Evolutionary conservation across 2,329 filamentous ascomycete species (phyloP), one percentile per base, ranked within the genome.

Genomic region (Xylariaceae sp.): DNA sequence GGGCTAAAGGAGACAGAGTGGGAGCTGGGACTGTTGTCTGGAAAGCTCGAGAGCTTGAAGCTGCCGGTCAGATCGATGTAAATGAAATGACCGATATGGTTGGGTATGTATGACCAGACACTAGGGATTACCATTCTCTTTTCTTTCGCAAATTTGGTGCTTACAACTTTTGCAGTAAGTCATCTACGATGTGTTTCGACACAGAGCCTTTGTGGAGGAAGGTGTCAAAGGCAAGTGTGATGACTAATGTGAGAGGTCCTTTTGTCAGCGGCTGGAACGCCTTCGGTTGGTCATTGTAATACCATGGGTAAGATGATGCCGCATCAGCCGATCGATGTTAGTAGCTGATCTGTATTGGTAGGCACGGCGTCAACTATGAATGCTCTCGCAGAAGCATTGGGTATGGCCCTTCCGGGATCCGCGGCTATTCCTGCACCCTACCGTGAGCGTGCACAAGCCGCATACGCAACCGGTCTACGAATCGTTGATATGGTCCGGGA

Each of bases 331-430:
- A 27, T 4, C 22, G 22, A 27, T 27, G 22, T 27, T 7, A 27
- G 7, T 27, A 27, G 22, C 22, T 27, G 22, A 27, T 7, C 7
- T 7, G 7, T 7, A 27, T 5, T 27, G 4, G 22, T 7, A 27
- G 22, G 75, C 42, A 78, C 75, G 14, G 75, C 75, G 2, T 74
- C 72, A 6, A 78, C 75, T 0, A 77, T 78, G 74, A 77, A 77
- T 53, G 73, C 75, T 1, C 67, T 77, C 2, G 74, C 75, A 43
- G 75, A 78, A 57, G 74, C 75, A 3, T 64, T 79, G 4, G 76
- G 76, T 32, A 77, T 80, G 72, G 72, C 75, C 0, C 67, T 80
- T 0, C 74, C 75, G 0, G 75, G 75, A 1, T 75, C 74, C 3
- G 71, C 75, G 2, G 73, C 73, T 4, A 77, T 77, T n/a, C 75